Evolutionary conservation across 129 eudicot genomes (phyloP).

Genomic region (Flaveria sonorensis): DNA sequence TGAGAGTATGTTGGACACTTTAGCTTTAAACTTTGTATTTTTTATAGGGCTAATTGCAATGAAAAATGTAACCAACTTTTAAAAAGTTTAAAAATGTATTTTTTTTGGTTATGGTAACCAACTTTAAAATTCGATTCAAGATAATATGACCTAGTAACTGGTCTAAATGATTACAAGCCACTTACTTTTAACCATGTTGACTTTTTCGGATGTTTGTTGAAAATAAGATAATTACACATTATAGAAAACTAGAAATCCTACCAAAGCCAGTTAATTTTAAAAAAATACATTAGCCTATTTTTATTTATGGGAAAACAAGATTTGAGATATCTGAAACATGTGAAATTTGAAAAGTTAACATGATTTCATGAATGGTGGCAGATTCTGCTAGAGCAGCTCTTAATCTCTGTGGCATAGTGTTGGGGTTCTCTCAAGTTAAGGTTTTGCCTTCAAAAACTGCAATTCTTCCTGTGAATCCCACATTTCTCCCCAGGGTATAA

Average conservation of each 20-base stretch:
- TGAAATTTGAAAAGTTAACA: not conserved
- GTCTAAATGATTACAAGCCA: not conserved
- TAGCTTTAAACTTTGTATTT: conserved; percentile 3
- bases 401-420: conserved; percentile 69
- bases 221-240: not conserved
- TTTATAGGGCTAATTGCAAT: not conserved
- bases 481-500: conserved; percentile 90
- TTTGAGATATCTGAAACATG: not conserved
- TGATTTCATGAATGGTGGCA: conserved; percentile 32
- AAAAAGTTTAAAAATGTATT: not conserved
- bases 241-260: not conserved
- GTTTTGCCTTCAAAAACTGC: conserved; percentile 98
- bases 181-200: not conserved
- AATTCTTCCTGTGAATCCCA: conserved; percentile 98
- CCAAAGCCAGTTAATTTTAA: not conserved
- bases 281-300: not conserved
- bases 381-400: conserved; percentile 92
- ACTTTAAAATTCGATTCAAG: not conserved
- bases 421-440: conserved; percentile 77
- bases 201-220: not conserved
- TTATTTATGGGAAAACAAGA: not conserved
- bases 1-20: conserved; percentile 76
- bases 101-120: not conserved
- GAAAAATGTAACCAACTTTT: not conserved
- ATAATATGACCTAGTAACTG: not conserved